Evolutionary conservation across 2,329 filamentous ascomycete genomes (phyloP).

Genomic region (Basipetospora chlamydospora): DNA sequence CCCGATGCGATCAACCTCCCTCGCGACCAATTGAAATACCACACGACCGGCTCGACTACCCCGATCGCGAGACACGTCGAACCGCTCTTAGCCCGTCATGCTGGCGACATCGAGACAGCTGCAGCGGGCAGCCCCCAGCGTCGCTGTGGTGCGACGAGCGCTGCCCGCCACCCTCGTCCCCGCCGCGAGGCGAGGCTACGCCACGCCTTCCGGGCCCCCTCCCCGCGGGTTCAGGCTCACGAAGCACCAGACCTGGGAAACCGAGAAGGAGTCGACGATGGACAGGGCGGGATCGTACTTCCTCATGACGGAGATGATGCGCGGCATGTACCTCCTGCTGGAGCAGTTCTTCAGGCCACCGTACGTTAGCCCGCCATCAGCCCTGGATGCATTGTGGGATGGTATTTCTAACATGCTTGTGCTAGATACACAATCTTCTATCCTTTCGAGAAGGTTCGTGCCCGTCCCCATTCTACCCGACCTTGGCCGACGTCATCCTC

Average conservation of each 20-base stretch:
- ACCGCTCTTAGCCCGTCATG: slow-evolving; percentile 9
- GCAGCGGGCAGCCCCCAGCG: slow-evolving; percentile 4
- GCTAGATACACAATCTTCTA: slow-evolving; percentile 93
- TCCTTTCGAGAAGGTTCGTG: slow-evolving; percentile 81
- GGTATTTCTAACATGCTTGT: slow-evolving; percentile 4
- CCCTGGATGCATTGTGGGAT: not conserved
- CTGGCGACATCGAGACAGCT: slow-evolving; percentile 9
- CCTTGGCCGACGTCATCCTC: too few species aligned
- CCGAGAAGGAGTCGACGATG: slow-evolving; percentile 60
- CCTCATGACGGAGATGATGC: slow-evolving; percentile 84
- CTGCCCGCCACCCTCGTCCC: slow-evolving; percentile 13
- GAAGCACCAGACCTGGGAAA: slow-evolving; percentile 62
- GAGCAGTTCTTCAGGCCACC: slow-evolving; percentile 98
- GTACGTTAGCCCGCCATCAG: slow-evolving; percentile 41
- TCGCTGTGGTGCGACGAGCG: not conserved
- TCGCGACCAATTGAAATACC: slow-evolving; percentile 1
- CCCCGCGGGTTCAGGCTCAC: slow-evolving; percentile 69
- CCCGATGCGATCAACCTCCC: not conserved
- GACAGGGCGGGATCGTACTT: slow-evolving; percentile 89
- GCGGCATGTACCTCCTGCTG: slow-evolving; percentile 94
- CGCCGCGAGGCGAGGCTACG: slow-evolving; percentile 27
- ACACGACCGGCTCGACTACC: not conserved
- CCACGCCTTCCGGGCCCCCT: slow-evolving; percentile 64
- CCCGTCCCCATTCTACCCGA: not conserved
- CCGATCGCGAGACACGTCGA: not conserved